Evolutionary conservation across 805 yeast genomes (phyloP).

Genomic region (Wickerhamomyces bovis): DNA sequence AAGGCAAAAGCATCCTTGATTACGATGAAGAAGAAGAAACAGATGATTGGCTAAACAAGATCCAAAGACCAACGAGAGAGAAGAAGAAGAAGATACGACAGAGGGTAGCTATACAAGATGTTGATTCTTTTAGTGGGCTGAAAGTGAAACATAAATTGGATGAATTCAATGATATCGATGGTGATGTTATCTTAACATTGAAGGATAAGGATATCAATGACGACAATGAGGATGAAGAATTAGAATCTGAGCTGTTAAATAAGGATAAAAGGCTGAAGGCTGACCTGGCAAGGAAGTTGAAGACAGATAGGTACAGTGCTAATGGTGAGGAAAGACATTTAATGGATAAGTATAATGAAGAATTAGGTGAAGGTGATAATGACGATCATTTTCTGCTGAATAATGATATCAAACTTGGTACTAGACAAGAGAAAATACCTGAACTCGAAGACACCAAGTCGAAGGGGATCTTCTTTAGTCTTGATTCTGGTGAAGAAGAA

Average conservation of each 20-base stretch:
- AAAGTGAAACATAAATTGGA: conserved; percentile 16
- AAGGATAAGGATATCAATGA: conserved; percentile 18
- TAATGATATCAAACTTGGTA: conserved; percentile 3
- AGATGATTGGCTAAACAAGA: conserved; percentile 19
- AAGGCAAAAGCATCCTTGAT: conserved; percentile 12
- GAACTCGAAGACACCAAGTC: not conserved
- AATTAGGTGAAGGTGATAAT: conserved; percentile 3
- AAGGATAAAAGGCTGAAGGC: conserved; percentile 12
- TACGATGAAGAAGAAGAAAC: conserved; percentile 8
- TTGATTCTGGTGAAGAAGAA: conserved; percentile 13
- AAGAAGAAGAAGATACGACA: not conserved
- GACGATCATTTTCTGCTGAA: conserved; percentile 13
- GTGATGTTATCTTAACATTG: conserved; percentile 18
- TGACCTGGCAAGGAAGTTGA: conserved; percentile 10
- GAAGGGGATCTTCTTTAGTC: conserved; percentile 6
- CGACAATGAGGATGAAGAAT: conserved; percentile 14
- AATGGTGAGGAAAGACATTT: conserved; percentile 12
- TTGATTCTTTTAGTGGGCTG: conserved; percentile 8
- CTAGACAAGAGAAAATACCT: not conserved
- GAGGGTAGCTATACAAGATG: not conserved
- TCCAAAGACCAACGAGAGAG: conserved; percentile 4
- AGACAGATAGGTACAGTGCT: conserved; percentile 8
- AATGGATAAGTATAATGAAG: conserved; percentile 14
- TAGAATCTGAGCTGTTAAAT: conserved; percentile 17
- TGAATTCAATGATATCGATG: conserved; percentile 8